Conservation (phyloP, 139 green algal genomes). For the Chlorella ohadii region DNA sequence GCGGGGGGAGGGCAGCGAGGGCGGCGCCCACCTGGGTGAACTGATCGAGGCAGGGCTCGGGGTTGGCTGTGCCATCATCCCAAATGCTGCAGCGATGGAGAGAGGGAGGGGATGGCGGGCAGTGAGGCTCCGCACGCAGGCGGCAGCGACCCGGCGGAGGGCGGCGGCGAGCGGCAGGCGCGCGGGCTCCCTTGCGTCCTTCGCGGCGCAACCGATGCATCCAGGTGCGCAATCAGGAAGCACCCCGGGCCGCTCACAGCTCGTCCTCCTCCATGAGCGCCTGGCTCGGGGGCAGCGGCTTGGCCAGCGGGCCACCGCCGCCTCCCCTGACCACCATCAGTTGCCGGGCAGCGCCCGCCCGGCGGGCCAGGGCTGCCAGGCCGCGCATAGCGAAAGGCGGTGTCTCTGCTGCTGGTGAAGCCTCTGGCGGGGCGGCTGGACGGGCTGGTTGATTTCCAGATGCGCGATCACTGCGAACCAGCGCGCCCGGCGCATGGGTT, state of each 20-base stretch:
- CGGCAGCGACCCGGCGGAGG: background rate
- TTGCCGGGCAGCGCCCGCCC: conserved; percentile 36
- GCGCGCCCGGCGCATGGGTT: no score
- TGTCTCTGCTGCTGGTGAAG: no score
- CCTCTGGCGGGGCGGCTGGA: no score
- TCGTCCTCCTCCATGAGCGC: conserved; percentile 73
- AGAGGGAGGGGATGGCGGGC: background rate
- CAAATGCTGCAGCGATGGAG: conserved; percentile 50
- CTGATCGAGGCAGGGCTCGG: conserved; percentile 72
- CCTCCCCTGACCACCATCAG: conserved; percentile 45
- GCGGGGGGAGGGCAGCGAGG: no score
- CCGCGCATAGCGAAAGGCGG: background rate
- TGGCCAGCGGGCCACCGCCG: conserved; percentile 54
- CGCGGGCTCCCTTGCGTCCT: background rate
- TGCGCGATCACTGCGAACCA: no score
- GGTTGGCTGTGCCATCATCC: conserved; percentile 74
- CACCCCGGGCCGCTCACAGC: conserved; percentile 43
- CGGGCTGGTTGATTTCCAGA: no score
- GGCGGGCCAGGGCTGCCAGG: conserved; percentile 37
- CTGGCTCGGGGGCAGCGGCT: conserved; percentile 40
- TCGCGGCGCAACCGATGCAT: no score
- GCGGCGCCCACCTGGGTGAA: conserved; percentile 32
- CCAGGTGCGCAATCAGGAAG: no score
- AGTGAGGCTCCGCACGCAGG: no score
- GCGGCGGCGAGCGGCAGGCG: background rate